phyloP scores from a whole-genome alignment of 169 alveolate species.

The Theileria equi region DNA sequence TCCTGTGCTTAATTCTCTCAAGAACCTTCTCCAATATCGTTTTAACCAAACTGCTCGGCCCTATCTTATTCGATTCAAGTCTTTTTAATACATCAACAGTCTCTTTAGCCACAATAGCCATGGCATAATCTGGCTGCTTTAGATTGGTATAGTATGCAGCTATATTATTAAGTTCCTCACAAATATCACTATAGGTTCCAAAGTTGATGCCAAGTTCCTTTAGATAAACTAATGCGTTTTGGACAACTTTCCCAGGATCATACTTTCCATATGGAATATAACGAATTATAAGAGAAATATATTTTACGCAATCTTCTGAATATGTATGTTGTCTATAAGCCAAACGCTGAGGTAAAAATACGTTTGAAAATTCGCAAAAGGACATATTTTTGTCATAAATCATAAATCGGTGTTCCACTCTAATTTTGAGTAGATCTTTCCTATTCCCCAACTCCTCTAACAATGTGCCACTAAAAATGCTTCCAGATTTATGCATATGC shows the following conservation, averaged over 20 bases:
- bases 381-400: constrained; percentile 72
- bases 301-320: constrained; percentile 63
- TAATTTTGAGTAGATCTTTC: constrained; percentile 7
- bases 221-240: constrained; percentile 33
- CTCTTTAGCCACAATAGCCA: constrained; percentile 36
- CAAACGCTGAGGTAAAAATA: constrained; percentile 79
- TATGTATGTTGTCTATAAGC: constrained; percentile 70
- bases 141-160: constrained; percentile 25
- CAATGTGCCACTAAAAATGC: constrained; percentile 44
- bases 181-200: constrained; percentile 41
- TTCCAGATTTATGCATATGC: neutral
- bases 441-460: constrained; percentile 29
- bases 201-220: constrained; percentile 25
- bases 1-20: constrained; percentile 60
- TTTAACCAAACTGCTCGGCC: constrained; percentile 56
- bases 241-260: constrained; percentile 57
- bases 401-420: constrained; percentile 67
- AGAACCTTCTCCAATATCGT: constrained; percentile 54
- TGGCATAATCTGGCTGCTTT: constrained; percentile 27
- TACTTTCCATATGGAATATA: constrained; percentile 60
- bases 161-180: constrained; percentile 13
- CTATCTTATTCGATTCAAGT: constrained; percentile 25
- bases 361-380: constrained; percentile 70
- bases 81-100: constrained; percentile 25
- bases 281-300: constrained; percentile 63